A percentile compares a stretch with the other conserved stretches of the same genome.
Evolutionary conservation across 2,329 filamentous ascomycete genomes (phyloP).

Genomic region (Akanthomyces lecanii): DNA sequence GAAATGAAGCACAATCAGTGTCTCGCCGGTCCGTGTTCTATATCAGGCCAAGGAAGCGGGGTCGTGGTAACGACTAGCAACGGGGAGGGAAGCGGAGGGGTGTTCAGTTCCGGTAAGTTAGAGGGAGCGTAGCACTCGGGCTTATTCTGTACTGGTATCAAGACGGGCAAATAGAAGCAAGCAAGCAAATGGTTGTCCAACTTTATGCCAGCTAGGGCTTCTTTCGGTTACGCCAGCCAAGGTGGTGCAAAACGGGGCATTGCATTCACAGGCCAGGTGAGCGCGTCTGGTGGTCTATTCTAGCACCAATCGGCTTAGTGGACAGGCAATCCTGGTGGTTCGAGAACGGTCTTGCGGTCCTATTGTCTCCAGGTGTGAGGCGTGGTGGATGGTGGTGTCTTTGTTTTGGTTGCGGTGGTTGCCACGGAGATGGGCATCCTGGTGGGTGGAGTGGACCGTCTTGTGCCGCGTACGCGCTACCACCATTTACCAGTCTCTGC

Average conservation of each 20-base stretch:
- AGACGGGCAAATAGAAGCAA: background rate
- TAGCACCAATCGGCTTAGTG: background rate
- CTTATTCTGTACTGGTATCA: background rate
- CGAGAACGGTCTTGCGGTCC: conserved; percentile 6
- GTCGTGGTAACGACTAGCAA: conserved; percentile 15
- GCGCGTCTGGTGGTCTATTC: background rate
- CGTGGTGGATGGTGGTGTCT: background rate
- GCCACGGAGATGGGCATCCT: background rate
- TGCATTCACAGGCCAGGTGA: background rate
- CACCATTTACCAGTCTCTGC: background rate
- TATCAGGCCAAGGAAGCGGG: conserved; percentile 12
- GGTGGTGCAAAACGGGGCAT: background rate
- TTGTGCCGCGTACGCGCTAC: background rate
- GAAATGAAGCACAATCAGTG: conserved; percentile 1
- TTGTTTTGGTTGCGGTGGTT: conserved; percentile 15
- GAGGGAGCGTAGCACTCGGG: background rate
- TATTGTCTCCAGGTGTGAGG: conserved; percentile 3
- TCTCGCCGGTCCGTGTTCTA: conserved; percentile 8
- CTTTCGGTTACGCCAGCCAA: background rate
- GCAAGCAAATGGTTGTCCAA: background rate
- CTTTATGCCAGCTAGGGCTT: background rate
- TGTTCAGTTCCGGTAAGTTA: background rate
- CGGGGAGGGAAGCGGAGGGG: background rate
- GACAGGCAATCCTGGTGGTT: background rate
- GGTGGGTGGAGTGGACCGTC: background rate